A percentile compares a stretch with the other conserved stretches of the same genome.
Evolutionary conservation across 176 grass and related monocot genomes (phyloP).

Genomic region (Pontederia paniculata): DNA sequence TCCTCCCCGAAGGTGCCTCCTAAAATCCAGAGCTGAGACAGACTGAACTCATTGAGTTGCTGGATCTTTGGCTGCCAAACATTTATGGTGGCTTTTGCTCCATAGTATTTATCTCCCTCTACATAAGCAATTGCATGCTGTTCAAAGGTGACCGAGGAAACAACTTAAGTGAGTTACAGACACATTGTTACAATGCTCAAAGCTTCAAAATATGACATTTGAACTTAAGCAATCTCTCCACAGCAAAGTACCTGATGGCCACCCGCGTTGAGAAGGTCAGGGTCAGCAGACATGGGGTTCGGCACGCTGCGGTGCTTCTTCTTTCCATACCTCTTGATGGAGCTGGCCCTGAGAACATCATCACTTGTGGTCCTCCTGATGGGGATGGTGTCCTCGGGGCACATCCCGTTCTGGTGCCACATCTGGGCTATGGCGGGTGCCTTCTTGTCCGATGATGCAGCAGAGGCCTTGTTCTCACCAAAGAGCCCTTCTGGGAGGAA

Average conservation of each 20-base stretch:
- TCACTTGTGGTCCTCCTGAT: no score
- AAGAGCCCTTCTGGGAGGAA: no score
- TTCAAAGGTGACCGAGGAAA: not conserved
- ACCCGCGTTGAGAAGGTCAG: constrained; percentile 1
- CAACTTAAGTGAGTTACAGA: not conserved
- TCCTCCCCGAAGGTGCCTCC: constrained; percentile 1
- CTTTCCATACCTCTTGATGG: not conserved
- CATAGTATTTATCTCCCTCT: no score
- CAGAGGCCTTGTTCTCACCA: no score
- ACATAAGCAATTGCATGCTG: constrained; percentile 5
- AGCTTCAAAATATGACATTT: no score
- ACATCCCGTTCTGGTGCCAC: no score
- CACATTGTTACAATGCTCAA: no score
- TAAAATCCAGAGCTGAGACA: constrained; percentile 13
- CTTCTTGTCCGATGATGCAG: no score
- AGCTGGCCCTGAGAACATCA: no score
- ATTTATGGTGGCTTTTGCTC: constrained; percentile 8
- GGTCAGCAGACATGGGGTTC: constrained; percentile 1
- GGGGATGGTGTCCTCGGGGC: no score
- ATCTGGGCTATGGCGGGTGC: no score
- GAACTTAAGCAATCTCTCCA: no score
- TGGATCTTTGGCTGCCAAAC: constrained; percentile 13
- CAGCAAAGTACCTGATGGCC: constrained; percentile 6
- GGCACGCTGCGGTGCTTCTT: not conserved
- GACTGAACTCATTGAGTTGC: not conserved